These are phyloP conservation scores for Sclerospora graminicola DNA, from an alignment of 352 stramenopile genomes.

Conservation along the genomic window DNA sequence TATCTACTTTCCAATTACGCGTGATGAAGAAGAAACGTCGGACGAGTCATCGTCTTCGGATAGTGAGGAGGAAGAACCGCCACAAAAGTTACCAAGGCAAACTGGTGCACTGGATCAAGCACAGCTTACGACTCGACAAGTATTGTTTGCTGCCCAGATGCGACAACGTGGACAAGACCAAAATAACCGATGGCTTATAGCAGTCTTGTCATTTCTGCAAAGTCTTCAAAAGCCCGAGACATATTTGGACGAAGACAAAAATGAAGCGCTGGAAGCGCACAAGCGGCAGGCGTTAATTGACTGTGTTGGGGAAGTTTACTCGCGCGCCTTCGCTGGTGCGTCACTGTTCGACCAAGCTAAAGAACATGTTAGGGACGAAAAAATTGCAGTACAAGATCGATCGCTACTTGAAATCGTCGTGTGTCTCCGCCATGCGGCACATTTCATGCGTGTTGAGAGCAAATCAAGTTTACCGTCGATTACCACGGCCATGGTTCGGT, in stretches of 20 bases:
- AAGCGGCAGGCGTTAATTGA: slow-evolving; percentile 34
- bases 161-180: slow-evolving; percentile 15
- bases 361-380: slow-evolving; percentile 10
- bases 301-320: slow-evolving; percentile 39
- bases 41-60: slow-evolving; percentile 28
- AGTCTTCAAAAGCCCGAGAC: slow-evolving; percentile 26
- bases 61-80: slow-evolving; percentile 19
- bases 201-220: slow-evolving; percentile 31
- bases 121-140: slow-evolving; percentile 24
- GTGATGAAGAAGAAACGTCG: slow-evolving; percentile 25
- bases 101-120: slow-evolving; percentile 25
- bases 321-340: slow-evolving; percentile 29
- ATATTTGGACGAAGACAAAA: slow-evolving; percentile 38
- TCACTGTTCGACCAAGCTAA: slow-evolving; percentile 17
- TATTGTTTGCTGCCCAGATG: slow-evolving; percentile 32
- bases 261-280: slow-evolving; percentile 13
- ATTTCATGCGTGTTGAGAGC: slow-evolving; percentile 47
- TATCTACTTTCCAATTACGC: slow-evolving; percentile 38
- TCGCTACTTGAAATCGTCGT: slow-evolving; percentile 19
- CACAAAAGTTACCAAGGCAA: slow-evolving; percentile 4
- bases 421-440: slow-evolving; percentile 39
- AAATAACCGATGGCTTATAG: slow-evolving; percentile 33
- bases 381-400: slow-evolving; percentile 11
- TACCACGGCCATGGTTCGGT: slow-evolving; percentile 31
- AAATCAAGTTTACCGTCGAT: slow-evolving; percentile 34